Evolutionary conservation across 805 yeast genomes (phyloP).

Genomic region (Spathaspora gorwiae): DNA sequence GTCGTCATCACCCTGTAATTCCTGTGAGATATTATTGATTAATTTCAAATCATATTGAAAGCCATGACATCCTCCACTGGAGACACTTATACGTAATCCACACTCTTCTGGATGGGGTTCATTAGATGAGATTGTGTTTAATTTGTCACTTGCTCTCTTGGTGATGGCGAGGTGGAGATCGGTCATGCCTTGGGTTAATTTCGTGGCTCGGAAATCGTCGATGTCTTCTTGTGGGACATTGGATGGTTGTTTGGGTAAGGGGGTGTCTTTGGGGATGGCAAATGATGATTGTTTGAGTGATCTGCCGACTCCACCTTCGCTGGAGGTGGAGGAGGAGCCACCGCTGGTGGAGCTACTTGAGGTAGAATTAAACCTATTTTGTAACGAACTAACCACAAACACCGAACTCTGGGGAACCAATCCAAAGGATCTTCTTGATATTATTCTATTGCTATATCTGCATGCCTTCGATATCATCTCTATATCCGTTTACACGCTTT

Average conservation of each 20-base stretch:
- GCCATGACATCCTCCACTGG: slow-evolving; percentile 98
- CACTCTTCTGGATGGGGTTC: slow-evolving; percentile 51
- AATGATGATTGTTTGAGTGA: slow-evolving; percentile 26
- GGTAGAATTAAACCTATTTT: too few relatives aligned
- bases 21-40: slow-evolving; percentile 43
- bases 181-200: slow-evolving; percentile 31
- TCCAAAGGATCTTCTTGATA: too few relatives aligned
- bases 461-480: neutral
- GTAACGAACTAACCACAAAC: too few relatives aligned
- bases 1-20: slow-evolving; percentile 22
- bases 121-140: slow-evolving; percentile 45
- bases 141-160: slow-evolving; percentile 45
- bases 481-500: too few relatives aligned
- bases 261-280: slow-evolving; percentile 20
- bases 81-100: slow-evolving; percentile 74
- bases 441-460: neutral
- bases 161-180: slow-evolving; percentile 44
- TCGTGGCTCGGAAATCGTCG: slow-evolving; percentile 30
- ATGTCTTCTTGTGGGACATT: slow-evolving; percentile 20
- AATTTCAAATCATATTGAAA: slow-evolving; percentile 75
- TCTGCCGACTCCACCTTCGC: slow-evolving; percentile 4
- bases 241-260: slow-evolving; percentile 8
- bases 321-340: slow-evolving; percentile 3
- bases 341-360: slow-evolving; percentile 1
- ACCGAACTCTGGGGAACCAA: too few relatives aligned